phyloP scores from a whole-genome alignment of 2,329 filamentous ascomycete species.

The Amylocarpus encephaloides region DNA sequence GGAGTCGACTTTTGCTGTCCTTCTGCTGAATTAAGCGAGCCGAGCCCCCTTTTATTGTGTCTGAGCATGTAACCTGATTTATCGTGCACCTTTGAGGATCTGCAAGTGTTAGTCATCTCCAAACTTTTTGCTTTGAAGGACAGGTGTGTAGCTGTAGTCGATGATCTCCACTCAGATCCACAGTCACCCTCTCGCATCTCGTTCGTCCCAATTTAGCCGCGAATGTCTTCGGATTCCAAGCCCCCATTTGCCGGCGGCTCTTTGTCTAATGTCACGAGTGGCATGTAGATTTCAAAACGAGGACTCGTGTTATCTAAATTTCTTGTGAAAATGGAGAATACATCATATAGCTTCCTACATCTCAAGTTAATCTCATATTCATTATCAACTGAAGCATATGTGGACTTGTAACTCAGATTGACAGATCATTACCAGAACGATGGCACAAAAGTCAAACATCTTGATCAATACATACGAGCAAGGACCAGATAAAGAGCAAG shows the following conservation, averaged over 20 bases:
- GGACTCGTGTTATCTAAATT: slow-evolving; percentile 9
- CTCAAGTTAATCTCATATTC: too few species aligned
- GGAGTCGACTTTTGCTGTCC: too few species aligned
- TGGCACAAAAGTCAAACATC: slow-evolving; percentile 3
- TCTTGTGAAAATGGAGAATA: not conserved
- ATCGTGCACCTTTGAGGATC: too few species aligned
- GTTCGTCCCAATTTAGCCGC: not conserved
- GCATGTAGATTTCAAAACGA: slow-evolving; percentile 5
- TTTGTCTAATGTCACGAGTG: slow-evolving; percentile 1
- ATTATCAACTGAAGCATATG: too few species aligned
- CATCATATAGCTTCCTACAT: not conserved
- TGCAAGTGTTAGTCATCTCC: too few species aligned
- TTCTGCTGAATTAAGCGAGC: too few species aligned
- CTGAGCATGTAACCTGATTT: too few species aligned
- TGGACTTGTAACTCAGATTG: not conserved
- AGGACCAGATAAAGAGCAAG: slow-evolving; percentile 7
- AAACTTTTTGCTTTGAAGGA: too few species aligned
- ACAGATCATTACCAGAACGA: slow-evolving; percentile 1
- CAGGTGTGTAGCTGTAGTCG: too few species aligned
- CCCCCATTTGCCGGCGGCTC: slow-evolving; percentile 3
- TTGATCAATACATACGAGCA: slow-evolving; percentile 10
- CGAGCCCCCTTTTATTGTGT: too few species aligned
- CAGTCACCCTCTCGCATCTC: too few species aligned
- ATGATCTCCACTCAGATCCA: too few species aligned
- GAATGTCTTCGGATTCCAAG: not conserved